Base-by-base conservation (phyloP, 2,329 filamentous ascomycete species). In the Scolecobasidium constrictum region DNA sequence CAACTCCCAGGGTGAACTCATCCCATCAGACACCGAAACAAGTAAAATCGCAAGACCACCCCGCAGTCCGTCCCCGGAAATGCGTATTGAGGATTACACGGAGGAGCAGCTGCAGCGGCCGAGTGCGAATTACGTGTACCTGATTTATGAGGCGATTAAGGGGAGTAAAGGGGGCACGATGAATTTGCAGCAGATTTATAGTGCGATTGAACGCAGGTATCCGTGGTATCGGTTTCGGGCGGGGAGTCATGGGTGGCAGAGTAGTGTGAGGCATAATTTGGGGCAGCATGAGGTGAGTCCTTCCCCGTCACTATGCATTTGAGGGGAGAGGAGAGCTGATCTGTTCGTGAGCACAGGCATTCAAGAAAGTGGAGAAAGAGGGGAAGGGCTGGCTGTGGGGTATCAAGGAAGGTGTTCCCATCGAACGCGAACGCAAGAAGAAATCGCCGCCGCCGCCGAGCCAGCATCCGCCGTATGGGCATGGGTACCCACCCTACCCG, bases 71-170 rank as follows among this genome's bases (percentile, higher is more conserved):
- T 79, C 76, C 5, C 77, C 77, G 1, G 72, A 77, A 49, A 78
- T 77, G 59, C 71, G 74, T 11, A 68, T 73, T 34, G 73, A 73
- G 40, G 81, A 82, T 52, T 70, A 81, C 56, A 85, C 81, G 1
- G 77, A 81, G 26, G 83, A 87, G 53, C 80, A 87, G 60, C 67
- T 87, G 40, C 75, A 78, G 45, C 83, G 85, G 59, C 77, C 77
- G 2, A 69, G 67, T 3, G 69, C 73, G 47, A 79, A 78, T 23
- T 81, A 81, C 52, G 74, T 78, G 6, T 69, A 77, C 19, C 67
- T 81, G 34, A 77, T 81, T 42, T 76, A 78, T 50, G 76, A 80
- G 54, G 71, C 72, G 12, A 68, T 81, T 21, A 69, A 72, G 2
- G 70, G 75, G 28, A 70, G 74, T 16, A 63, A 64, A 20, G 71